Conservation (phyloP, 306 rosid genomes). For the Prunus mongolica region DNA sequence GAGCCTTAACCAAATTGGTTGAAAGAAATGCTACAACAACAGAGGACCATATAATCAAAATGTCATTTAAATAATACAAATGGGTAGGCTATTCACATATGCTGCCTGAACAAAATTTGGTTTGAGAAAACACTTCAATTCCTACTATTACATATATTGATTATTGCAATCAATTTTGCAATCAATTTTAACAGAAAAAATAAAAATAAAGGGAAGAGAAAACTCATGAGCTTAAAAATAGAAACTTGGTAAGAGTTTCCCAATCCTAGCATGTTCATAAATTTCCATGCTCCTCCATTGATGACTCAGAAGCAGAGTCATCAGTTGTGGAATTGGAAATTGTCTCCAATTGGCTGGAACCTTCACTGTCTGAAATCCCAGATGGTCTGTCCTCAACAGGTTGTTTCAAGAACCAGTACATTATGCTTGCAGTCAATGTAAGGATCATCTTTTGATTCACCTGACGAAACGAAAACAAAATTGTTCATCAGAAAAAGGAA, state of each 20-base stretch:
- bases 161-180: slow-evolving; percentile 45
- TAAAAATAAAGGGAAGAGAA: slow-evolving; percentile 5
- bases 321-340: slow-evolving; percentile 74
- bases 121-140: slow-evolving; percentile 18
- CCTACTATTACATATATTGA: slow-evolving; percentile 36
- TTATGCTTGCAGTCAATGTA: slow-evolving; percentile 88
- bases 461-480: slow-evolving; percentile 25
- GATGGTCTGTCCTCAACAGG: slow-evolving; percentile 61
- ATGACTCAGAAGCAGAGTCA: slow-evolving; percentile 92
- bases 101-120: slow-evolving; percentile 27
- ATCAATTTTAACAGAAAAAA: slow-evolving; percentile 30
- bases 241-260: slow-evolving; percentile 18
- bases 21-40: neutral
- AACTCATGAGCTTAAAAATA: slow-evolving; percentile 18
- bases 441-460: slow-evolving; percentile 99
- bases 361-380: slow-evolving; percentile 68
- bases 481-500: neutral
- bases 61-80: neutral
- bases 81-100: slow-evolving; percentile 27
- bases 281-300: slow-evolving; percentile 62
- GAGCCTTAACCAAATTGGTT: neutral
- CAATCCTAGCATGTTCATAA: slow-evolving; percentile 42
- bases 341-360: slow-evolving; percentile 70
- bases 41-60: neutral
- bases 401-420: slow-evolving; percentile 88